Base-by-base conservation (phyloP, 73 alveolate species). In the Effrenium voratum region DNA sequence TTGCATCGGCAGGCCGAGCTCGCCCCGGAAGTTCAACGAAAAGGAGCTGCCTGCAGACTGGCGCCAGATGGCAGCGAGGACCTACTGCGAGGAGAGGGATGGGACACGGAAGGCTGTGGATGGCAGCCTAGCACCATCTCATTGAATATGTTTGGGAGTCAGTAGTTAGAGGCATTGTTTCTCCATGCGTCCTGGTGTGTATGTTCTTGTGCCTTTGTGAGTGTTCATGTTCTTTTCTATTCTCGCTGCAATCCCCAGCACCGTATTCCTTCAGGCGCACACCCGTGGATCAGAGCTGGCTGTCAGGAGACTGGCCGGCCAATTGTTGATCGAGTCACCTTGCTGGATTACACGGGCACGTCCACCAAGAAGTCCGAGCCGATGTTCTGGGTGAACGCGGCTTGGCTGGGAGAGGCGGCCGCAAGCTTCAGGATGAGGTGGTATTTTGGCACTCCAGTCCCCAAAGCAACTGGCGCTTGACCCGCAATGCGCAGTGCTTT, bases 281-380 rank as follows among this genome's bases (percentile, higher is more conserved):
- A 60, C 3, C 34, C 30, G 13, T 3, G 34, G 75, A 60, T 63
- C n/a, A 12, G 77, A 8, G 40, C 36, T 36, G 36, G 26, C 2
- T 13, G 26, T 5, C 84, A 87, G 95, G 95, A 87, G 95, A 87
- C 95, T 26, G 95, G 95, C 40, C 97, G 97, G 41, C 97, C 97
- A 26, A 46, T 90, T 38, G 97, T 90, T 47, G 97, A 90, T 90
- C 97, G 97, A 40, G 44, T 90, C 59, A 79, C 75, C 38, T 59
- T 90, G 97, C 97, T 90, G 38, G 97, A 90, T 41, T 90, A 68
- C 55, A 90, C 97, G 44, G 38, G 82, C 82, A 47, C 82, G 19
- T 60, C 86, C 57, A 90, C 88, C 76, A 90, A 90, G 87, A 90
- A 90, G 87, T 52, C 86, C 45, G 97, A 90, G 12, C 80, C 75